A percentile compares a stretch with the other conserved stretches of the same genome.
Evolutionary conservation across 2,329 filamentous ascomycete genomes (phyloP).

Genomic region (Phoma herbarum): DNA sequence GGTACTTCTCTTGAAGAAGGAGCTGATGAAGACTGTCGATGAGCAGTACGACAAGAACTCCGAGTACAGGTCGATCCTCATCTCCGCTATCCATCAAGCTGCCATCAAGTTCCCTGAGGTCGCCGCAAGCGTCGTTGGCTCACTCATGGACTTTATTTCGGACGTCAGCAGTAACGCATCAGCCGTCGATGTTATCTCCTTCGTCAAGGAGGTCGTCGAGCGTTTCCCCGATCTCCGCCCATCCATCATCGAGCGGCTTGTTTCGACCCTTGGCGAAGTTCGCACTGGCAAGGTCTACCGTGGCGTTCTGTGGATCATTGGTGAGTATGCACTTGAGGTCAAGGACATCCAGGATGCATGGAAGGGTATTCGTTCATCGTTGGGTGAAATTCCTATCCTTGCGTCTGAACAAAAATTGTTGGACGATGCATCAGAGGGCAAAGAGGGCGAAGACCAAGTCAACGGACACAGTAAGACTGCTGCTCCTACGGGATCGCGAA

Average conservation of each 20-base stretch:
- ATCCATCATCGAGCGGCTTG: conserved; percentile 86
- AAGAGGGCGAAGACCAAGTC: conserved; percentile 72
- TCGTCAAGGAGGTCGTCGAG: conserved; percentile 98
- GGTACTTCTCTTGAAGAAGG: conserved; percentile 94
- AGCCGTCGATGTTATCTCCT: conserved; percentile 96
- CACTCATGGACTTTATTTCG: conserved; percentile 98
- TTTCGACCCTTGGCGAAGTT: conserved; percentile 90
- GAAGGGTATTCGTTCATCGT: conserved; percentile 91
- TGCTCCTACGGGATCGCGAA: conserved; percentile 83
- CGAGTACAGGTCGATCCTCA: conserved; percentile 78
- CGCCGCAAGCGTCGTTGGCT: conserved; percentile 92
- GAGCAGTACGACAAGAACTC: conserved; percentile 91
- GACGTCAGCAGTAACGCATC: conserved; percentile 99
- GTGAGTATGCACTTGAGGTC: conserved; percentile 94
- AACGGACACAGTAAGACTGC: conserved; percentile 80
- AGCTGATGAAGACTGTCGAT: conserved; percentile 95
- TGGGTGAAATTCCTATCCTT: conserved; percentile 96
- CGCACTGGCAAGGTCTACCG: conserved; percentile 97
- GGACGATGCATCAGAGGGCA: conserved; percentile 73
- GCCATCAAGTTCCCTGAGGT: conserved; percentile 99
- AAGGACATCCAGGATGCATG: conserved; percentile 95
- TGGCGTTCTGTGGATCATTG: conserved; percentile 96
- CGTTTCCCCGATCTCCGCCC: conserved; percentile 91
- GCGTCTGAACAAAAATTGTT: conserved; percentile 92
- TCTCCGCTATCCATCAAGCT: conserved; percentile 97